Base-by-base conservation (phyloP, 805 yeast genomes). In the Cyberlindnera samutprakarnensis region DNA sequence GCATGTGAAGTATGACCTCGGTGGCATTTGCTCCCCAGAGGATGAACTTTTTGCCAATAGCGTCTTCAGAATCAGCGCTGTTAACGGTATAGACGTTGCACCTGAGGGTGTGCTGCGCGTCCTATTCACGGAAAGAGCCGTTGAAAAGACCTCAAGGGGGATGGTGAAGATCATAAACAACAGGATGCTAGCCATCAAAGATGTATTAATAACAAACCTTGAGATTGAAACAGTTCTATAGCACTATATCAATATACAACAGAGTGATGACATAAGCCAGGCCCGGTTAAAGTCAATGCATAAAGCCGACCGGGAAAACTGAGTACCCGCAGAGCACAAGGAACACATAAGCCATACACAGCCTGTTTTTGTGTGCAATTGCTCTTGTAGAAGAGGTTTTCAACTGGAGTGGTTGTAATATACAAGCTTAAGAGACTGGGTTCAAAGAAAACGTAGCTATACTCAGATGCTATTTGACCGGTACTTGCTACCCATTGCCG, bases 51-150 rank as follows among this genome's bases (percentile, higher is more conserved):
- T 20, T 30, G 22, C 42, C 10, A 23, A 37, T 13, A 32, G 42
- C 5, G 41, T 53, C 3, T 41, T 51, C 30, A 36, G 38, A n/a
- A 38, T 39, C 1, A 16, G 21, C 5, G 35, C 37, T 1, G 35
- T 54, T 10, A 53, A 54, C 31, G 56, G 54, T 0, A 30, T 46
- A 6, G 29, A 27, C 12, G 41, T 49, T 6, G 30, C 19, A 0
- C 20, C 25, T 1, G 31, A 27, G 7, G 27, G 32, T 4, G 34
- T 9, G 7, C 5, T 28, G 12, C 14, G 22, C 13, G 22, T 28
- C 11, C 20, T 28, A 7, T 28, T 14, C 18, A 17, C 24, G 7
- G 25, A 21, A 17, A n/a, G 15, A 20, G 25, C n/a, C 14, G 16
- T 28, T 9, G 31, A 21, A 14, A 16, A 15, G 4, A 14, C 20